Base-by-base conservation (phyloP, 495 filamentous ascomycete species). In the Hypoxylon trugodes region DNA sequence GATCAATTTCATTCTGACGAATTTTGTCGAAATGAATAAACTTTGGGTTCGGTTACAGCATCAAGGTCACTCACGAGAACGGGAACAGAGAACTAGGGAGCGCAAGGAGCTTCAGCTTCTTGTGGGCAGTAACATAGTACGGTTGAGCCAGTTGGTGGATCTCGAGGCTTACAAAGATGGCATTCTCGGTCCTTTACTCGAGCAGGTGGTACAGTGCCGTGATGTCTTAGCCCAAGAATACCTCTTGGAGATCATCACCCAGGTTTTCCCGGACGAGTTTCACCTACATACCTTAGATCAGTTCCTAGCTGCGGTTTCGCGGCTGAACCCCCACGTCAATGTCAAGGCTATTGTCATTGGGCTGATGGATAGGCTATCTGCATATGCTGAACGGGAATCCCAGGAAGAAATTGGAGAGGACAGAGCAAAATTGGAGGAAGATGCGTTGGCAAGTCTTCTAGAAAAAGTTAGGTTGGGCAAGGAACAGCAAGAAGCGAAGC, bases 11-110 rank as follows among this genome's bases (percentile, higher is more conserved):
- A 87, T 97, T 21, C 78, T 98, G 69, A 98, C 95, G 48, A 98
- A 98, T 68, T 98, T 98, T 70, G 96, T 98, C 68, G 95, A 98
- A 76, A 98, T 98, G 95, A 98, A 98, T 73, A 98, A 98, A 82
- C 85, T 98, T 28, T 98, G 95, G 95, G 95, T 98, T 53, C 88
- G 95, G 52, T 78, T 97, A 56, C 95, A 98, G 75, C 95, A 98
- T 74, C 95, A 98, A 74, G 95, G 95, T 19, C 95, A 96, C 69
- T 98, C 96, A 28, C 85, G 94, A 61, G 96, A 98, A 73, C 84
- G 94, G 40, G 95, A 98, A 42, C 87, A 90, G 77, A 83, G 95
- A 66, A 96, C 93, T 52, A 93, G 94, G 73, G 95, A 98, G 77
- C 78, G 95, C 57, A 93, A 95, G 71, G 95, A 98, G 79, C 81